phyloP scores from a whole-genome alignment of 2,329 filamentous ascomycete genomes.

The Colletotrichum somersetense region DNA sequence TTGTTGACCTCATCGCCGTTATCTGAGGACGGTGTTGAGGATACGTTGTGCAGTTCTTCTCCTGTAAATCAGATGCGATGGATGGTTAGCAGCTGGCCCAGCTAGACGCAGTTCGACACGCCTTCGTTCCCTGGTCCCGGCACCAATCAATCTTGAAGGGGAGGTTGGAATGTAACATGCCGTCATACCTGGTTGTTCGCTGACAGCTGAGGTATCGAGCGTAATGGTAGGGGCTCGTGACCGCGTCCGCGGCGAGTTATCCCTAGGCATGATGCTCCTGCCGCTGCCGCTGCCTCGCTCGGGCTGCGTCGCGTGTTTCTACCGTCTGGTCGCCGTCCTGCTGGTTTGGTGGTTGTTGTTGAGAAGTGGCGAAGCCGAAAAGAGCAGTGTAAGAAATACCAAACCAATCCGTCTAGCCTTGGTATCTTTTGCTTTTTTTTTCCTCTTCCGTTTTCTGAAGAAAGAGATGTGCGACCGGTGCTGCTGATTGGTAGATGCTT shows the following conservation, averaged over 20 bases:
- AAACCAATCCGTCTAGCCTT: background rate
- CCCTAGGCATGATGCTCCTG: slow-evolving; percentile 26
- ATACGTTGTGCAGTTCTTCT: slow-evolving; percentile 18
- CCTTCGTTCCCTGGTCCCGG: slow-evolving; percentile 1
- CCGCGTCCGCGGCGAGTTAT: slow-evolving; percentile 32
- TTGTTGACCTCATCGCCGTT: slow-evolving; percentile 40
- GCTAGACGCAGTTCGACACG: background rate
- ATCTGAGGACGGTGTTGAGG: slow-evolving; percentile 33
- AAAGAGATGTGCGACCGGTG: background rate
- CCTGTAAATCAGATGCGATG: slow-evolving; percentile 20
- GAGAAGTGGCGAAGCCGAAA: background rate
- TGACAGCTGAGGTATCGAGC: slow-evolving; percentile 42
- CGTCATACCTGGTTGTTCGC: slow-evolving; percentile 41
- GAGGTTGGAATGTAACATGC: slow-evolving; percentile 17
- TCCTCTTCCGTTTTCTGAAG: background rate
- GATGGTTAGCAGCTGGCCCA: slow-evolving; percentile 28
- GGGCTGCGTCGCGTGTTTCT: background rate
- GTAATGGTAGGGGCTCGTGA: slow-evolving; percentile 43
- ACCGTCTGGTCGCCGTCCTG: background rate
- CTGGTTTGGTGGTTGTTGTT: background rate
- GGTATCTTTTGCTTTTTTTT: background rate
- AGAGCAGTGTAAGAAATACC: background rate
- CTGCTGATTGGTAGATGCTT: slow-evolving; percentile 7
- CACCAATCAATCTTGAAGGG: slow-evolving; percentile 14
- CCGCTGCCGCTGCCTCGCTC: background rate